Base-by-base conservation (phyloP, 495 filamentous ascomycete genomes). In the Penicillium odoratum region DNA sequence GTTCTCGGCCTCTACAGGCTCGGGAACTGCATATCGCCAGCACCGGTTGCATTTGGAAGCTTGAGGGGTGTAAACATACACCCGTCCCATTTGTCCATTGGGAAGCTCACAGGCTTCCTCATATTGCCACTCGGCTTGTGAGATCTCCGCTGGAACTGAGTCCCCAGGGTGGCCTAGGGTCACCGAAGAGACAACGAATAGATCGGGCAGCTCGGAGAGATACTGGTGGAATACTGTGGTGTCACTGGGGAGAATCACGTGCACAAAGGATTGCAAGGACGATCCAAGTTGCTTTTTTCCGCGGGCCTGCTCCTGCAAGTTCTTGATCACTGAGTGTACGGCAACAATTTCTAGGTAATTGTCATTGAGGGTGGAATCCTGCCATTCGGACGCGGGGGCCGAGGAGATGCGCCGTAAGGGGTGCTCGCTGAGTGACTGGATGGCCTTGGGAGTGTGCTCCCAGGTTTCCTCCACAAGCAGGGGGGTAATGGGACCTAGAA, bases 391-490 rank as follows among this genome's bases (percentile, higher is more conserved):
- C 0, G 68, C 61, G 7, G 69, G 65, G 5, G 51, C 44, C 30
- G 74, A 62, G 51, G 67, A 59, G 51, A 70, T 66, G 34, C 74
- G 74, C 48, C 66, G 71, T 56, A 80, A 69, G 38, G 76, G 81
- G 60, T 83, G 75, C 36, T 70, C 64, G 34, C 60, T 54, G 7
- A 78, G 73, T 16, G 78, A 65, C 60, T 85, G 84, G 68, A 96
- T 71, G 57, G 74, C 78, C 40, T 77, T 74, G 0, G 93, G 88
- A 1, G 84, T 80, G 69, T 92, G 82, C 11, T 87, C 84, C 91
- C 90, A 96, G 1, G 90, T 84, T 73, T 98, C 95, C 65, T 94
- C 89, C 9, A 96, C 86, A 4, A 99, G 80, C 31, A 93, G 69
- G 0, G 94, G 94, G 16, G 88, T 89, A 56, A 97, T 80, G 3